Base-by-base conservation (phyloP, 2,329 filamentous ascomycete genomes). In the Apiospora arundinis region DNA sequence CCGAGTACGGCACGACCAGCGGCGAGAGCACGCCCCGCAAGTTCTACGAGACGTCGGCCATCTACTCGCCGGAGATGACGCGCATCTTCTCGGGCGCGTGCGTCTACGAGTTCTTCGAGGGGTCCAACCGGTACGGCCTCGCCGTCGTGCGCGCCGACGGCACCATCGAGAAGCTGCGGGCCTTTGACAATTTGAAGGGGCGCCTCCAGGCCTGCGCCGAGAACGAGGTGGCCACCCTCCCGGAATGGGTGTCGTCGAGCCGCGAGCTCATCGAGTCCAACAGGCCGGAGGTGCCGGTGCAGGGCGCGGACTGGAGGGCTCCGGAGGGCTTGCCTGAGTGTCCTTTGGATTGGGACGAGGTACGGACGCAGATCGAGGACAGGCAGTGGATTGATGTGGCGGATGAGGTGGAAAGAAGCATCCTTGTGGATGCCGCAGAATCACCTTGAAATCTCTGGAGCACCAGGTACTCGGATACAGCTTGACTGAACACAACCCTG, bases 1-100 rank as follows among this genome's bases (percentile, higher is more conserved):
- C 87, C 66, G 88, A 90, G 74, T 85, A 83, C 75, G 89, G 89
- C 11, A 40, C 96, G 91, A 98, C 97, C 85, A 86, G 85, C 0
- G 77, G 76, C 49, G 60, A 87, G 83, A 40, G 11, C 45, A 56
- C 89, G 86, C 85, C 87, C 11, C 87, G 89, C 73, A 77, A 85
- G 40, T 91, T 91, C 77, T 83, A 87, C 68, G 90, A 91, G 77
- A 88, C 90, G 2, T 82, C 81, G 18, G 83, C 86, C 21, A 81
- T 91, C 56, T 91, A 90, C 77, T 85, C 87, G 11, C 81, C 84
- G 12, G 76, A 86, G 49, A 90, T 91, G 87, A 87, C 81, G 21
- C 75, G 83, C 7, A 81, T 86, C 9, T 84, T 91, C 70, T 89
- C 86, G 42, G 89, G 90, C 68, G 90, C 89, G 70, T 81, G 91